A percentile compares a stretch with the other conserved stretches of the same genome.
Conservation (phyloP, 2,329 filamentous ascomycete genomes). For the Botrytis fragariae region DNA sequence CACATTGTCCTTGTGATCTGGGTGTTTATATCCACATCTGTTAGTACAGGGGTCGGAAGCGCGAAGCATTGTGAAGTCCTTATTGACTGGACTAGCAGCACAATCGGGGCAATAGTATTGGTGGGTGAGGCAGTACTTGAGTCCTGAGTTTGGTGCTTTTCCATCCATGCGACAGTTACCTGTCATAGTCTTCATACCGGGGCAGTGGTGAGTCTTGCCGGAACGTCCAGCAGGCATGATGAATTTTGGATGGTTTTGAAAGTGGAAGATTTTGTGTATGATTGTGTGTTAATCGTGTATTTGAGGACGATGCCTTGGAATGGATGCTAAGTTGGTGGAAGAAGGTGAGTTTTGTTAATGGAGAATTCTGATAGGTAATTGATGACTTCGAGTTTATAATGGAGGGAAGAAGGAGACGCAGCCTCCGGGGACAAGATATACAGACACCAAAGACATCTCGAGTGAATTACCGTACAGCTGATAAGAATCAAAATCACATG, state of each 20-base stretch:
- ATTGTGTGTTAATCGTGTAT: neutral
- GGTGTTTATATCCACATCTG: neutral
- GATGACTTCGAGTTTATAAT: neutral
- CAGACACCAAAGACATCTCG: too few species aligned
- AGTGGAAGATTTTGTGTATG: neutral
- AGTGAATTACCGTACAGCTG: neutral
- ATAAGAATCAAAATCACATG: neutral
- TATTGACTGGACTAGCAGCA: neutral
- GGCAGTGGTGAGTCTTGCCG: neutral
- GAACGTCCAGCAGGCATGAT: neutral
- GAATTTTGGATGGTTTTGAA: neutral
- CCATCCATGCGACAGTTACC: neutral
- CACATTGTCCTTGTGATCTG: neutral
- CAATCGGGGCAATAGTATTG: neutral
- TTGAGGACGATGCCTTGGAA: neutral
- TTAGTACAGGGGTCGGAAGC: neutral
- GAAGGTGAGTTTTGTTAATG: neutral
- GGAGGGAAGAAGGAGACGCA: neutral
- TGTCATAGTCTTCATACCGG: neutral
- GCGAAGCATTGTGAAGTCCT: accelerated
- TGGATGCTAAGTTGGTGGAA: neutral
- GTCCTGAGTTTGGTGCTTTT: accelerated
- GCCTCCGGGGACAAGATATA: neutral
- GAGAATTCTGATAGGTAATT: neutral
- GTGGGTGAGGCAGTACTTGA: neutral